Percentiles rank a stretch among this genome's conserved stretches.
phyloP scores from a whole-genome alignment of 208 protist species.

The Crithidia brevicula region DNA sequence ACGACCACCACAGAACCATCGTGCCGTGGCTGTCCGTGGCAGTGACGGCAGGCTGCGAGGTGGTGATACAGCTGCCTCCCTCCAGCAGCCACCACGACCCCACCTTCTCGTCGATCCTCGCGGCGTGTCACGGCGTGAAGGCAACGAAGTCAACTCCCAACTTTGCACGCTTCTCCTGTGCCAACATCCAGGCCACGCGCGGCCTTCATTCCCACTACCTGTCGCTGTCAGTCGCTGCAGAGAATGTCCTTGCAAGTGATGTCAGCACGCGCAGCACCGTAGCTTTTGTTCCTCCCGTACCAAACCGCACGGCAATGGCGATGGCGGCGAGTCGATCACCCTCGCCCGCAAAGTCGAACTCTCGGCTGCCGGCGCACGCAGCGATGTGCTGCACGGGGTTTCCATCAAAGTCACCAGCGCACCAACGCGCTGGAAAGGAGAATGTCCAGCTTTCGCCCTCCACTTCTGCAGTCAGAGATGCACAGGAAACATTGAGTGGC shows the following conservation, averaged over 20 bases:
- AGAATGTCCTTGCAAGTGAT: conserved; percentile 11
- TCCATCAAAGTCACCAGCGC: no score
- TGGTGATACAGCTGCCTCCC: conserved; percentile 19
- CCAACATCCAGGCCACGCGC: not conserved
- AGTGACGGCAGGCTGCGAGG: conserved; percentile 10
- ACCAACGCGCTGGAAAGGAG: not conserved
- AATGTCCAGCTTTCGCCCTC: not conserved
- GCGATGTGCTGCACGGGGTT: not conserved
- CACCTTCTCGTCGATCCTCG: not conserved
- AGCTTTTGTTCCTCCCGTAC: not conserved
- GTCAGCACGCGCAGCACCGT: conserved; percentile 23
- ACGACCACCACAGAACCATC: not conserved
- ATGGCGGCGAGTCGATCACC: no score
- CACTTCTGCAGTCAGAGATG: not conserved
- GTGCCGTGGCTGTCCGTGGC: conserved; percentile 29
- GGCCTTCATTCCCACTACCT: not conserved
- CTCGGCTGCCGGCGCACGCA: not conserved
- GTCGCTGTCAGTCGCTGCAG: conserved; percentile 4
- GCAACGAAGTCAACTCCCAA: not conserved
- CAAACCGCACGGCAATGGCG: no score
- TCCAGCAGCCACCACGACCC: not conserved
- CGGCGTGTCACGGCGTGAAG: conserved; percentile 12
- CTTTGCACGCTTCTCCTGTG: conserved; percentile 14
- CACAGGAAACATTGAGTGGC: no score
- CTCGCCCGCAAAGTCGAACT: not conserved